Evolutionary conservation across 2,329 filamentous ascomycete species (phyloP).

Genomic region (Pezicula neosporulosa): DNA sequence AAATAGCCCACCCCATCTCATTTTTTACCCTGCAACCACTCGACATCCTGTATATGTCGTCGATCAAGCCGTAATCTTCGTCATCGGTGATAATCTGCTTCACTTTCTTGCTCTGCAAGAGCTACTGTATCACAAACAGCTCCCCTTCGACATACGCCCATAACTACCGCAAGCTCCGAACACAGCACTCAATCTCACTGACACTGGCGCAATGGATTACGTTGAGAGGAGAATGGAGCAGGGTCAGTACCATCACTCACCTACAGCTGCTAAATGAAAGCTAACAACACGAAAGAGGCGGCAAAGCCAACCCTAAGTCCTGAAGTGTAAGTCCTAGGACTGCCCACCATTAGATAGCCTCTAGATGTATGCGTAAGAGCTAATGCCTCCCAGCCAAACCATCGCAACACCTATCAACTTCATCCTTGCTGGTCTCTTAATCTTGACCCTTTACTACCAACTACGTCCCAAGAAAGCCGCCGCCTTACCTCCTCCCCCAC

Average conservation of each 20-base stretch:
- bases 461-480: constrained; percentile 46
- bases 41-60: too few relatives aligned
- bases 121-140: too few relatives aligned
- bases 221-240: constrained; percentile 31
- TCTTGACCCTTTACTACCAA: constrained; percentile 56
- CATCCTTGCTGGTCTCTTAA: constrained; percentile 51
- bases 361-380: constrained; percentile 1
- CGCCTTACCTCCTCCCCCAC: constrained; percentile 46
- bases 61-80: too few relatives aligned
- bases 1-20: too few relatives aligned
- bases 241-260: constrained; percentile 11
- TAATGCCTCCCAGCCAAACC: constrained; percentile 14
- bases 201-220: constrained; percentile 25
- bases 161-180: background rate
- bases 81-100: too few relatives aligned
- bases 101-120: too few relatives aligned
- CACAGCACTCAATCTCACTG: background rate
- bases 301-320: constrained; percentile 21
- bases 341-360: background rate
- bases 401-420: constrained; percentile 61
- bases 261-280: background rate
- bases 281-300: constrained; percentile 17
- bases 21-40: too few relatives aligned
- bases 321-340: constrained; percentile 25
- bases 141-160: too few relatives aligned